Base-by-base conservation (phyloP, 441 rosid genomes). In the Corymbia citriodora region DNA sequence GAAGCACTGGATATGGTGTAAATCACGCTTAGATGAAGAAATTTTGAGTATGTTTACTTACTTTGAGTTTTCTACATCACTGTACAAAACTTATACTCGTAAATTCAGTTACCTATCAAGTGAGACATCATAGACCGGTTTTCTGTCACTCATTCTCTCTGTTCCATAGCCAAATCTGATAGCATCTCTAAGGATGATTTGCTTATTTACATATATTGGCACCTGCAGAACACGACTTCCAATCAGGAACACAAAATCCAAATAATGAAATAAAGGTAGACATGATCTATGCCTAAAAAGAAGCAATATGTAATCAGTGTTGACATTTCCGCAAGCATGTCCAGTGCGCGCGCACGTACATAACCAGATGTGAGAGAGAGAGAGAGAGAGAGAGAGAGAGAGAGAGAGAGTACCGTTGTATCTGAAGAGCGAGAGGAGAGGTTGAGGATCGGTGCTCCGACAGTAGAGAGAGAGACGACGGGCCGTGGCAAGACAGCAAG, bases 201-300 rank as follows among this genome's bases (percentile, higher is more conserved):
- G 91, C 95, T 95, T 98, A 91, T 93, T 96, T 70, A 98, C 96
- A 92, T 94, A 96, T 91, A 98, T 95, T 40, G 99, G 99, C 91
- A 97, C 98, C 99, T 98, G 97, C 90, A 89, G 52, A 29, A 52
- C 91, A 49, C 87, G 90, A 89, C 88, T 53, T 89, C 74, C 86
- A 40, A 74, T 74, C 52, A 74, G 85, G 85, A 87, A 33, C 33
- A 55, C 65, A 87, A 87, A 54, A 48, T 36, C 31, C n/a, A 74
- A 40, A 74, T 10, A 3, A 74, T 0, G 17, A 40, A 45, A 74
- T 40, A 40, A 74, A 74, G 85, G 85, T 40, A 74, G 50, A 40
- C 52, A 23, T 40, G 9, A 17, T 45, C 85, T 74, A 48, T 11
- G 12, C 52, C 85, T 74, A 74, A 40, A 40, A 74, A 74, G 85